Evolutionary conservation across 495 filamentous ascomycete genomes (phyloP).

Genomic region (Halenospora varia): DNA sequence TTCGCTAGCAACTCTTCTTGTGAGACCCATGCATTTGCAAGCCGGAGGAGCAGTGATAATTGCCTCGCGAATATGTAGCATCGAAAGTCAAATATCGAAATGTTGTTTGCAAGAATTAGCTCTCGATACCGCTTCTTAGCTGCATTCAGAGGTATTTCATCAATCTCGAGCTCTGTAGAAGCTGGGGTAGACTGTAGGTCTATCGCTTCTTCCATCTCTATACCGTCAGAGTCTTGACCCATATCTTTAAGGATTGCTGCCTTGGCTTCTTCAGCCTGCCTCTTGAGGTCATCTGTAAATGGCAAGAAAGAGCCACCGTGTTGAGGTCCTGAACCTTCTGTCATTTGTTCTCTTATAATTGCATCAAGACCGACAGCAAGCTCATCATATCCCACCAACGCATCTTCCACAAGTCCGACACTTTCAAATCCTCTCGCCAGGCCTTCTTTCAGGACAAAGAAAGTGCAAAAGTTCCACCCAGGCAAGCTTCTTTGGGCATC

Average conservation of each 20-base stretch:
- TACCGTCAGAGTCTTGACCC: conserved; percentile 8
- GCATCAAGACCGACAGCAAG: conserved; percentile 79
- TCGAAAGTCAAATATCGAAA: conserved; percentile 95
- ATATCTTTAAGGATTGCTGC: conserved; percentile 26
- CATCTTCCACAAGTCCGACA: conserved; percentile 93
- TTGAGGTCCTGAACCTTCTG: conserved; percentile 44
- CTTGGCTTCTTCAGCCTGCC: conserved; percentile 47
- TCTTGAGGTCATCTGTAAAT: conserved; percentile 67
- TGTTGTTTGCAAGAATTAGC: conserved; percentile 89
- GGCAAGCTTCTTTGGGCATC: conserved; percentile 84
- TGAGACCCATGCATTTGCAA: conserved; percentile 64
- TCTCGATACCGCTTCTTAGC: conserved; percentile 82
- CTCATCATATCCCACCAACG: conserved; percentile 88
- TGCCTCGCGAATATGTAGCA: conserved; percentile 93
- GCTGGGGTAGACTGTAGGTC: conserved; percentile 40
- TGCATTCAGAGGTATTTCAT: conserved; percentile 64
- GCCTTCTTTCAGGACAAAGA: conserved; percentile 96
- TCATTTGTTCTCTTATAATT: conserved; percentile 70
- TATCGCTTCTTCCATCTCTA: conserved; percentile 41
- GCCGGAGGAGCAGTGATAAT: conserved; percentile 73
- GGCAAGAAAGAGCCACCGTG: conserved; percentile 63
- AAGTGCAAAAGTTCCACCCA: conserved; percentile 99
- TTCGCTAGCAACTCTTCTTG: conserved; percentile 52
- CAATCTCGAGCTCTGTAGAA: conserved; percentile 23
- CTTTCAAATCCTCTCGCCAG: conserved; percentile 92